phyloP scores from a whole-genome alignment of 768 basidiomycete species.

The Boletus sp. region DNA sequence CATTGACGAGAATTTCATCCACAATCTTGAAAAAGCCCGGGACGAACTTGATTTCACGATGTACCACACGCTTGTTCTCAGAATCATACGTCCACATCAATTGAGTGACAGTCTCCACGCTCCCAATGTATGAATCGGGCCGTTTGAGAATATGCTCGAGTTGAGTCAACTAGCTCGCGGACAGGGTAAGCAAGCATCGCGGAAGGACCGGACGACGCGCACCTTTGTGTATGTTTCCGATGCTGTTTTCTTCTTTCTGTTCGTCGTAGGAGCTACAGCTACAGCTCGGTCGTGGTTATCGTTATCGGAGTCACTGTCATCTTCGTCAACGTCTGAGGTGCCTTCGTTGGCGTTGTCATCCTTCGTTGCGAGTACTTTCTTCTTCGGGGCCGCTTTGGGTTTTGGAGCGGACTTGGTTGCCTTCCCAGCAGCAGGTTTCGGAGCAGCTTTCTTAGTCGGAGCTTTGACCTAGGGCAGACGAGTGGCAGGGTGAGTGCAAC shows the following conservation, averaged over 20 bases:
- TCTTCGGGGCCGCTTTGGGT: slow-evolving; percentile 58
- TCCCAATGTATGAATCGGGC: slow-evolving; percentile 95
- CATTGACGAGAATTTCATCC: slow-evolving; percentile 98
- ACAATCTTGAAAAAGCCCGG: slow-evolving; percentile 99
- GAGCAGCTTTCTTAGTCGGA: slow-evolving; percentile 39
- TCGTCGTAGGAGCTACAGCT: slow-evolving; percentile 28
- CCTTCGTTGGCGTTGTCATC: slow-evolving; percentile 59
- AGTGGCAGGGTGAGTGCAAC: slow-evolving; percentile 18
- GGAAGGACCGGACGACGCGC: slow-evolving; percentile 13
- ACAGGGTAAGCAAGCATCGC: background rate
- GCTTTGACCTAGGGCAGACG: slow-evolving; percentile 27
- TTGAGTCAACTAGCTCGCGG: slow-evolving; percentile 71
- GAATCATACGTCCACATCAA: slow-evolving; percentile 93
- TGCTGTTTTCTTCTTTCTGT: slow-evolving; percentile 77
- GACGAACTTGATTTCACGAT: slow-evolving; percentile 84
- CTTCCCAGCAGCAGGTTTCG: slow-evolving; percentile 45
- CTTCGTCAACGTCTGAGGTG: slow-evolving; percentile 41
- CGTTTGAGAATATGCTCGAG: slow-evolving; percentile 91
- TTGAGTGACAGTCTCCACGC: slow-evolving; percentile 85
- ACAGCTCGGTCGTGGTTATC: slow-evolving; percentile 32
- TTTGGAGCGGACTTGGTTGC: slow-evolving; percentile 46
- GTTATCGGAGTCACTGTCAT: slow-evolving; percentile 38
- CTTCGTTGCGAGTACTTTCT: slow-evolving; percentile 66
- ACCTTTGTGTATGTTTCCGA: slow-evolving; percentile 93
- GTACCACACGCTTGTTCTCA: slow-evolving; percentile 78